These are phyloP conservation scores for Psidium guajava DNA, from an alignment of 345 rosid species.

Conservation along the genomic window DNA sequence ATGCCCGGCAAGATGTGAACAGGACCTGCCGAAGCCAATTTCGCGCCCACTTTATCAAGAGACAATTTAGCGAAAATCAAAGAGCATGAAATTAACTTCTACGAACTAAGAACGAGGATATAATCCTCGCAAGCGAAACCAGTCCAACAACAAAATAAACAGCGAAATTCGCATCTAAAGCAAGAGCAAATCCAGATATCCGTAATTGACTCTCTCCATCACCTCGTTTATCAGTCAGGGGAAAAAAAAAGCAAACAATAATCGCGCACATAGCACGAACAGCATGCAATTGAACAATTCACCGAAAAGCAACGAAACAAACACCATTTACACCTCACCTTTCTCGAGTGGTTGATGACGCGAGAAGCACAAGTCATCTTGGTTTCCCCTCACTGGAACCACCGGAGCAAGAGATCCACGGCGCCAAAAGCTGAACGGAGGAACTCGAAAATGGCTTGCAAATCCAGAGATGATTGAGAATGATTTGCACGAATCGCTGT, in stretches of 20 bases:
- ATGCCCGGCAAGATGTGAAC: neutral
- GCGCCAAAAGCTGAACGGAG: neutral
- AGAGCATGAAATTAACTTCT: neutral
- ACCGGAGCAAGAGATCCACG: neutral
- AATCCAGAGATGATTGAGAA: neutral
- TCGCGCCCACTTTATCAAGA: neutral
- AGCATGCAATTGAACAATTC: neutral
- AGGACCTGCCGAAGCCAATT: neutral
- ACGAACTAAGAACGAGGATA: neutral
- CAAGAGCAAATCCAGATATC: neutral
- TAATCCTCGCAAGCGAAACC: neutral
- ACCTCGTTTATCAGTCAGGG: neutral
- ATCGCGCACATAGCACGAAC: neutral
- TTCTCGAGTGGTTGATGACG: slow-evolving; percentile 4
- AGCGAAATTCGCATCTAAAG: neutral
- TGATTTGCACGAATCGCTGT: neutral
- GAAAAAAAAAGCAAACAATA: neutral
- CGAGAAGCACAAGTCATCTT: slow-evolving; percentile 4
- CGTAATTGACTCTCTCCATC: neutral
- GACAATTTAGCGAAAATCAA: neutral
- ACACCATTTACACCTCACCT: neutral
- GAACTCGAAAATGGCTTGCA: neutral
- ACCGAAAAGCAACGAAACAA: neutral
- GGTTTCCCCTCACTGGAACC: neutral
- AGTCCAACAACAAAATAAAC: neutral